Evolutionary conservation across 2,329 filamentous ascomycete genomes (phyloP), one percentile per base, ranked within the genome.

Genomic region (Thelonectria blattea): DNA sequence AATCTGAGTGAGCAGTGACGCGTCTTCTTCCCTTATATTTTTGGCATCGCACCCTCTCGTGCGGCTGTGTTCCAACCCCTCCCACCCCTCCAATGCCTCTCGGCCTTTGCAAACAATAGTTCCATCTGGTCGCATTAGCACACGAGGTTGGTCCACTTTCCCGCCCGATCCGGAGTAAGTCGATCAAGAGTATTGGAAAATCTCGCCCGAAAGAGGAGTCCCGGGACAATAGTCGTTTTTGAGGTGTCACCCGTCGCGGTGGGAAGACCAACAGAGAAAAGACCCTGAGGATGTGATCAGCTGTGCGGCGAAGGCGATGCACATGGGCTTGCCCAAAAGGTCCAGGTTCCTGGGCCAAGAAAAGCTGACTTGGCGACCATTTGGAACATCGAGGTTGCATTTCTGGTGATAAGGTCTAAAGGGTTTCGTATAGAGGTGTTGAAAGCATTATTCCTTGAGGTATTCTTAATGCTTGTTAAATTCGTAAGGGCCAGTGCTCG

Each of bases 401-500:
- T 34, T 34, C 12, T 34, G 32, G 32, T 10, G 10, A 10, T 9
- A 9, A 34, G 6, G 32, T 10, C 9, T 10, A 34, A 11, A 7
- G 32, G 3, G 12, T 34, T 10, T 14, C 32, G 6, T 34, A 34
- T 50, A 7, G 3, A 24, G 7, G 22, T 7, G 22, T 24, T 24
- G 22, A 24, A 24, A 24, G 3, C 22, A 24, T 24, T 24, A 3
- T 7, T 4, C 4, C 22, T 11, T 42, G 5, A 65, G 53, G 24
- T 65, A 53, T 24, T 63, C 39, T 12, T 57, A 34, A 27, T 65
- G 52, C 6, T 60, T 66, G 11, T 63, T 39, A 66, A 15, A 24
- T 66, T 65, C 2, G 63, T 54, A 22, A 66, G n/a, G n/a, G n/a
- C n/a, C 65, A 1, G 64, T 63, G 17, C 48, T 47, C 2, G 65